These are phyloP conservation scores for Guadua angustifolia DNA, from an alignment of 176 grass and related monocot genomes.

Conservation along the genomic window DNA sequence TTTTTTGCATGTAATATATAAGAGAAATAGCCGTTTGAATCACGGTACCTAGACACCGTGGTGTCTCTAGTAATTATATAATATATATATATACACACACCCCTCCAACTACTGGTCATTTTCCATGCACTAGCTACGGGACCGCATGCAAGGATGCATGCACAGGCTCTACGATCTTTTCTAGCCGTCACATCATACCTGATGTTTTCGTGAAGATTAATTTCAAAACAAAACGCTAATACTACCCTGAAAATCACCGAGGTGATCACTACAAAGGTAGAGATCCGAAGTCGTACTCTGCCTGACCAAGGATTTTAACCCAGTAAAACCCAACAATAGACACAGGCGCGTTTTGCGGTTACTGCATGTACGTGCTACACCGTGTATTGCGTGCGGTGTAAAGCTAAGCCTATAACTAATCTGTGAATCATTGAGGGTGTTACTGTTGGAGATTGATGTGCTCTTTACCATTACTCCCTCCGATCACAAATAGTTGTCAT, in stretches of 20 bases:
- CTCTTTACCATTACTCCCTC: too few species aligned
- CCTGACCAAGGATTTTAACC: too few species aligned
- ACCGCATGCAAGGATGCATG: too few species aligned
- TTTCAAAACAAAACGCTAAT: neutral
- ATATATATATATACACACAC: neutral
- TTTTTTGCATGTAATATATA: too few species aligned
- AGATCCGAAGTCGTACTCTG: too few species aligned
- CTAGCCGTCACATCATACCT: neutral
- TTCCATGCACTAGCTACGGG: neutral
- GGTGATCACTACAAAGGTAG: too few species aligned
- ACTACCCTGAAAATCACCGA: neutral
- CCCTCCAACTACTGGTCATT: neutral
- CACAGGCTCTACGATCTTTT: neutral
- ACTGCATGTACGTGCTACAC: neutral
- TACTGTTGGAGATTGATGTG: neutral
- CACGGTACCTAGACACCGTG: too few species aligned
- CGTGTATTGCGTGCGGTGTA: neutral
- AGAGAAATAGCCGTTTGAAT: too few species aligned
- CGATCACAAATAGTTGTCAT: too few species aligned
- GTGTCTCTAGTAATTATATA: too few species aligned
- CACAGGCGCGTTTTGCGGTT: neutral
- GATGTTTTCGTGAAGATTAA: neutral
- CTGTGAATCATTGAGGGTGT: neutral
- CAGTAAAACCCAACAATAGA: neutral
- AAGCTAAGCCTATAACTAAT: neutral